These are phyloP conservation scores for Ganoderma meredithae DNA, from an alignment of 1,284 basidiomycete species.

Conservation along the genomic window DNA sequence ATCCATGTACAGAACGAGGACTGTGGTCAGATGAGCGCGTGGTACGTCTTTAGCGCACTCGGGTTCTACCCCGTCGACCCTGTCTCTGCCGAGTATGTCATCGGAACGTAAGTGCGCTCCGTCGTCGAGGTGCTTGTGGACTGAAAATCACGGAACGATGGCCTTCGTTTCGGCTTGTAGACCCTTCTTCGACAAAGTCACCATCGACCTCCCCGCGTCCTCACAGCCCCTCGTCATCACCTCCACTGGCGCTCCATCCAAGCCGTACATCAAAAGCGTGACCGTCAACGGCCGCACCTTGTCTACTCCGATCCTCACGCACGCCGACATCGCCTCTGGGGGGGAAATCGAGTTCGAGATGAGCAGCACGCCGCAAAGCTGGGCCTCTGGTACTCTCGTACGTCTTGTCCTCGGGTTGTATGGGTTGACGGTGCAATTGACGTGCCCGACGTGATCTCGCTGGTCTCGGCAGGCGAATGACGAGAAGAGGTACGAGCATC, in stretches of 20 bases:
- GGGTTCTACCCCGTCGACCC: slow-evolving; percentile 91
- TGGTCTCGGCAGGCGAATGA: not conserved
- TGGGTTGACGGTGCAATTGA: too few relatives aligned
- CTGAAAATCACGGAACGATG: too few relatives aligned
- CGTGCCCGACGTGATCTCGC: too few relatives aligned
- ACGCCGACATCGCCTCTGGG: slow-evolving; percentile 63
- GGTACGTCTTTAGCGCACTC: slow-evolving; percentile 84
- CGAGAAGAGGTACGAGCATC: not conserved
- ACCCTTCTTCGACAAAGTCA: slow-evolving; percentile 74
- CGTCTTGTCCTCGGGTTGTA: slow-evolving; percentile 9
- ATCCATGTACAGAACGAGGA: slow-evolving; percentile 77
- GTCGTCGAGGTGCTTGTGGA: too few relatives aligned
- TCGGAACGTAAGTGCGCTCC: slow-evolving; percentile 75
- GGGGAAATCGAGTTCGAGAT: slow-evolving; percentile 71
- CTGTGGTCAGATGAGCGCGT: slow-evolving; percentile 89
- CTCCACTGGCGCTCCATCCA: slow-evolving; percentile 59
- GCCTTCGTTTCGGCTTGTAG: too few relatives aligned
- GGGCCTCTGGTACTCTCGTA: slow-evolving; percentile 37
- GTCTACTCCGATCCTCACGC: slow-evolving; percentile 57
- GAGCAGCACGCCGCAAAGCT: slow-evolving; percentile 54
- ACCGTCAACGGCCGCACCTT: slow-evolving; percentile 57
- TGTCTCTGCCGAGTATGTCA: slow-evolving; percentile 74
- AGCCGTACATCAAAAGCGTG: slow-evolving; percentile 66
- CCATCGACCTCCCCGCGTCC: slow-evolving; percentile 41
- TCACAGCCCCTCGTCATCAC: slow-evolving; percentile 53